These are phyloP conservation scores for Lyophyllum shimeji DNA, from an alignment of 768 basidiomycete genomes.

Conservation along the genomic window DNA sequence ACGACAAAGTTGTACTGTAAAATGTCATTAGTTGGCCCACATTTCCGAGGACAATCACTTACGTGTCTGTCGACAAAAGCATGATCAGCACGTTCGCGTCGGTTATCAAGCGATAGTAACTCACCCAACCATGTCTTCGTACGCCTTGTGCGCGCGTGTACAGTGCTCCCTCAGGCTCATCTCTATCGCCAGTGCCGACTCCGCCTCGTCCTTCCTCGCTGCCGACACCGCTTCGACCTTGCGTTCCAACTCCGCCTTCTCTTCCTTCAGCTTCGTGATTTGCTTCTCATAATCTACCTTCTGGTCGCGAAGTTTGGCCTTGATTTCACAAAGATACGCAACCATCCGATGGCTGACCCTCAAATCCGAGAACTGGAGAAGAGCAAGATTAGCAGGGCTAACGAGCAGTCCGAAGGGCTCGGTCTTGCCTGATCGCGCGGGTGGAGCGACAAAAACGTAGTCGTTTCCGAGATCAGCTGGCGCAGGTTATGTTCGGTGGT, in stretches of 20 bases:
- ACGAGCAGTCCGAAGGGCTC: slow-evolving; percentile 2
- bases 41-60: slow-evolving; percentile 16
- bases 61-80: slow-evolving; percentile 27
- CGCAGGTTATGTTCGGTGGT: slow-evolving; percentile 50
- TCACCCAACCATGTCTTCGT: slow-evolving; percentile 40
- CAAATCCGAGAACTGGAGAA: slow-evolving; percentile 48
- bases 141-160: slow-evolving; percentile 42
- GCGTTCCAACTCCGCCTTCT: slow-evolving; percentile 33
- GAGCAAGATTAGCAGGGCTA: slow-evolving; percentile 3
- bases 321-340: slow-evolving; percentile 48
- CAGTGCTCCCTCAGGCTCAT: slow-evolving; percentile 53
- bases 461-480: slow-evolving; percentile 50
- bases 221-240: slow-evolving; percentile 41
- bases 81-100: neutral
- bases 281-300: slow-evolving; percentile 32
- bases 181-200: slow-evolving; percentile 51
- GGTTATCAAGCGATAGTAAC: slow-evolving; percentile 17
- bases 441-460: slow-evolving; percentile 43
- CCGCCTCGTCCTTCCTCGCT: slow-evolving; percentile 47
- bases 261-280: slow-evolving; percentile 28
- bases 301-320: slow-evolving; percentile 34
- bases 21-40: slow-evolving; percentile 3
- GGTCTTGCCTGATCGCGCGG: slow-evolving; percentile 45
- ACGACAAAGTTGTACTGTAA: slow-evolving; percentile 33
- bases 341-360: slow-evolving; percentile 49